phyloP scores from a whole-genome alignment of 164 flowering plant genomes.

The Aristolochia contorta region DNA sequence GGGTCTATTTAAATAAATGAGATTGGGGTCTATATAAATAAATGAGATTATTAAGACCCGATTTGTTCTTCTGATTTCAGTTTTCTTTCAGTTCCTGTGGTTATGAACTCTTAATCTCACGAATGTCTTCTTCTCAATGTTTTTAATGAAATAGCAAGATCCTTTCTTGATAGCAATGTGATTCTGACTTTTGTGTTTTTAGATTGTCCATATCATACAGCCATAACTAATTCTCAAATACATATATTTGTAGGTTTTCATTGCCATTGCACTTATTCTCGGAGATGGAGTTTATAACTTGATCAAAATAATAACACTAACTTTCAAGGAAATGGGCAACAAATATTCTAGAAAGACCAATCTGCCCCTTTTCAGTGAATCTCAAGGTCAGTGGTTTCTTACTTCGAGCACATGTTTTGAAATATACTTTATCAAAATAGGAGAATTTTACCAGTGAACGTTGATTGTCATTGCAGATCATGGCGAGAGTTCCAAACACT shows the following conservation, averaged over 20 bases:
- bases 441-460: not conserved
- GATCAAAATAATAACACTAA: constrained; percentile 69
- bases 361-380: constrained; percentile 50
- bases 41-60: too few relatives aligned
- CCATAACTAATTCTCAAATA: too few relatives aligned
- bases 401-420: not conserved
- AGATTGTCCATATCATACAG: too few relatives aligned
- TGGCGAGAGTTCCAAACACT: constrained; percentile 37
- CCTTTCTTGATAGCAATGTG: too few relatives aligned
- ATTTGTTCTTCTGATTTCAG: too few relatives aligned
- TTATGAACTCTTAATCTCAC: too few relatives aligned
- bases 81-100: too few relatives aligned
- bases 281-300: constrained; percentile 96
- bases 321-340: constrained; percentile 50
- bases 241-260: constrained; percentile 55
- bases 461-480: constrained; percentile 27
- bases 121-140: too few relatives aligned
- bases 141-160: too few relatives aligned
- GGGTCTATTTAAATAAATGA: too few relatives aligned
- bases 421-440: not conserved
- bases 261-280: constrained; percentile 79
- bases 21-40: too few relatives aligned
- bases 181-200: too few relatives aligned
- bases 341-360: constrained; percentile 23
- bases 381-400: constrained; percentile 32